Evolutionary conservation across 768 basidiomycete species (phyloP).

Genomic region (Suillus paluster): DNA sequence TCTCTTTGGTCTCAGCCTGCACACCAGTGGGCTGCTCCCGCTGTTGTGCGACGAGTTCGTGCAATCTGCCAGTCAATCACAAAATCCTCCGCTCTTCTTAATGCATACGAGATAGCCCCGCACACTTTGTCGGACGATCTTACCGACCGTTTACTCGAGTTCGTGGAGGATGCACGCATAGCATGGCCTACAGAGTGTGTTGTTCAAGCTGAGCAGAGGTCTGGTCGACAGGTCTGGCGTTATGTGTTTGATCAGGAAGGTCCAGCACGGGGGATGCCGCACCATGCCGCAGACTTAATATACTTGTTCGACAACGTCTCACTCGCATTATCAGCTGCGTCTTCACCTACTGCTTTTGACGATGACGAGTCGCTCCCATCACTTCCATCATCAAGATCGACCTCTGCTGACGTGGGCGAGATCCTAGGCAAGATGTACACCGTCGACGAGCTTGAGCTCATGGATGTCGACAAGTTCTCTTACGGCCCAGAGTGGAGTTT

Average conservation of each 20-base stretch:
- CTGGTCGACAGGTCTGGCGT: conserved; percentile 71
- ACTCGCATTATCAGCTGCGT: conserved; percentile 46
- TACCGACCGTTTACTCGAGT: conserved; percentile 67
- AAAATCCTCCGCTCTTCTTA: conserved; percentile 63
- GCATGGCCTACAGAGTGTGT: conserved; percentile 79
- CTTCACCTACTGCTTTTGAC: conserved; percentile 38
- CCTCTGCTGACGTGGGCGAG: conserved; percentile 23
- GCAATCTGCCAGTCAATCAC: conserved; percentile 74
- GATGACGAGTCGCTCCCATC: conserved; percentile 36
- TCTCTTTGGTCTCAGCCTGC: conserved; percentile 63
- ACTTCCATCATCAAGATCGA: conserved; percentile 33
- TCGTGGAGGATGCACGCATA: conserved; percentile 74
- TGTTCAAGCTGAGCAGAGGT: conserved; percentile 51
- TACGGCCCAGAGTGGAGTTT: conserved; percentile 16
- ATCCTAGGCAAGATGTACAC: conserved; percentile 21
- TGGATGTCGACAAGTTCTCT: conserved; percentile 29
- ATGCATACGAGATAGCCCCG: conserved; percentile 71
- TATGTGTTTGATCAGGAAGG: conserved; percentile 86
- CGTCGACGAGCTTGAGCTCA: conserved; percentile 30
- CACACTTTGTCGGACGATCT: conserved; percentile 70
- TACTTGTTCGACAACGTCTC: conserved; percentile 82
- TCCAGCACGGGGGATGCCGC: conserved; percentile 63
- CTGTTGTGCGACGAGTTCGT: conserved; percentile 67
- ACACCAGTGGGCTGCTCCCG: conserved; percentile 65
- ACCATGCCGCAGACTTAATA: conserved; percentile 73